Evolutionary conservation across 352 stramenopile species (phyloP).

Genomic region (Phytopythium boreale): DNA sequence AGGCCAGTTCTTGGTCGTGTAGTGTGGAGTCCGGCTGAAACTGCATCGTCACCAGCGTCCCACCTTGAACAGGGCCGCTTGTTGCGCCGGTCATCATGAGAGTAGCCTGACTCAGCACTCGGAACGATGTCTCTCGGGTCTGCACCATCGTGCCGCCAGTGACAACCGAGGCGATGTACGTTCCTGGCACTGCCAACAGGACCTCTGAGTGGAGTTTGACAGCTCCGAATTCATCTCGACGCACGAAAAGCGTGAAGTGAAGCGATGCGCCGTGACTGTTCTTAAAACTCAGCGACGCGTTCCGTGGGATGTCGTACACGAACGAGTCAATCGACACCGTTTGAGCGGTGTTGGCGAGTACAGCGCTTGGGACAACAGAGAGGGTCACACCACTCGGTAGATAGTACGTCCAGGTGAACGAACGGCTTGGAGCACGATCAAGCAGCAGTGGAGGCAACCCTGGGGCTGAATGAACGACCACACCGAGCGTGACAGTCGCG

Average conservation of each 20-base stretch:
- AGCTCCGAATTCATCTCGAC: background rate
- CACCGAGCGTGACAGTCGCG: background rate
- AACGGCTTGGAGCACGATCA: background rate
- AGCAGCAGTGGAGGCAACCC: background rate
- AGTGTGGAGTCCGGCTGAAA: constrained; percentile 6
- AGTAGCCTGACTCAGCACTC: background rate
- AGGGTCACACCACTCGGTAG: background rate
- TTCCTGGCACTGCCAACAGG: background rate
- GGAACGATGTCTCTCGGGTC: background rate
- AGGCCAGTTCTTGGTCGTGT: constrained; percentile 16
- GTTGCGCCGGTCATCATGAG: background rate
- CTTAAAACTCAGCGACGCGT: background rate
- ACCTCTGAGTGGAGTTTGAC: background rate
- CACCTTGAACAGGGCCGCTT: constrained; percentile 24
- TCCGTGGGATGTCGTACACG: background rate
- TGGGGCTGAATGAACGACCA: background rate
- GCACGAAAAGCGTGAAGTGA: background rate
- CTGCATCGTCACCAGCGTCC: constrained; percentile 20
- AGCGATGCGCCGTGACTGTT: background rate
- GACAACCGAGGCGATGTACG: background rate
- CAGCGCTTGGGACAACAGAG: background rate
- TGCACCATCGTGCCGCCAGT: background rate
- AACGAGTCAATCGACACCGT: background rate
- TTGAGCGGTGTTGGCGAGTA: background rate
- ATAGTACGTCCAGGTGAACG: constrained; percentile 20